These are phyloP conservation scores for Auriscalpium orientale DNA, from an alignment of 768 basidiomycete species.

Conservation along the genomic window DNA sequence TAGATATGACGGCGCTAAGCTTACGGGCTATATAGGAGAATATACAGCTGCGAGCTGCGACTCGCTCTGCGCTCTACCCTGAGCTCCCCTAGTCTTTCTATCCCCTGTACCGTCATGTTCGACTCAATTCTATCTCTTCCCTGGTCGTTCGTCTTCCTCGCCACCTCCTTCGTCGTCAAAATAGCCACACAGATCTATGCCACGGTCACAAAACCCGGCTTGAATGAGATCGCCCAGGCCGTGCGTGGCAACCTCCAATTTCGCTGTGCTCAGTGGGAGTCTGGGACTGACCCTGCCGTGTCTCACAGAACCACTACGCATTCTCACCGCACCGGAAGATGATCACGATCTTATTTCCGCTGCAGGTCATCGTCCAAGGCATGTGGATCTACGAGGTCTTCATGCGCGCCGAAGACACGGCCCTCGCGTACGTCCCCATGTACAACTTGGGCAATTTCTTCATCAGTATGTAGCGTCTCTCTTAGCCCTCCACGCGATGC, in stretches of 20 bases:
- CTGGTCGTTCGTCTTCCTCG: conserved; percentile 17
- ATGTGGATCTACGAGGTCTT: conserved; percentile 24
- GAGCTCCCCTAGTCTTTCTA: too few species aligned
- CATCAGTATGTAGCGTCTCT: conserved; percentile 23
- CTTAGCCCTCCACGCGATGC: background rate
- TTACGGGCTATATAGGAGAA: too few species aligned
- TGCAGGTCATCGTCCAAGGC: conserved; percentile 21
- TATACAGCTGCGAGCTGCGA: too few species aligned
- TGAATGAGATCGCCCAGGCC: conserved; percentile 25
- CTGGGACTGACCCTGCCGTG: background rate
- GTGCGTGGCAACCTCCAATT: conserved; percentile 9
- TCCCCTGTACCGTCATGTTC: too few species aligned
- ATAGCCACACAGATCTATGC: conserved; percentile 22
- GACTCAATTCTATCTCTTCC: conserved; percentile 11
- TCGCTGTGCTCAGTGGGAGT: background rate
- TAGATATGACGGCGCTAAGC: too few species aligned
- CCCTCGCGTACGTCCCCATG: conserved; percentile 23
- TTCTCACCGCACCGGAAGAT: conserved; percentile 27
- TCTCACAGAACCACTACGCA: conserved; percentile 24
- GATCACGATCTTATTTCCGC: conserved; percentile 25
- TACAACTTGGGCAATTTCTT: conserved; percentile 27
- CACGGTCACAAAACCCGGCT: conserved; percentile 22
- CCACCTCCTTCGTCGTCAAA: conserved; percentile 23
- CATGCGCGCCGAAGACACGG: conserved; percentile 3
- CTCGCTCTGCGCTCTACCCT: too few species aligned